phyloP scores from a whole-genome alignment of 805 yeast genomes.

The Hanseniaspora guilliermondii region DNA sequence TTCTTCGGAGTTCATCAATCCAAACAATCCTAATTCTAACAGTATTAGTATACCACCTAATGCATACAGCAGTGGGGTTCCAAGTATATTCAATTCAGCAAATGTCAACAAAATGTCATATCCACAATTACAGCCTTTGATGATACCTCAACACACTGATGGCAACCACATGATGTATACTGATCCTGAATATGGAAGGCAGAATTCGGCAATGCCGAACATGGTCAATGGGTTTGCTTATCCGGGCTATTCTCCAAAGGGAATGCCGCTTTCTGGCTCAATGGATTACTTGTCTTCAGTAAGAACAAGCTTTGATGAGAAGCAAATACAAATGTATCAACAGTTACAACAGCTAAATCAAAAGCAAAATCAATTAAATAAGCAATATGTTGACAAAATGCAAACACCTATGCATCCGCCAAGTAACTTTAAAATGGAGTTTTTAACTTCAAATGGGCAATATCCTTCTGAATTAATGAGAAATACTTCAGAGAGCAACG shows the following conservation, averaged over 20 bases:
- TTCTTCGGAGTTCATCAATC: background rate
- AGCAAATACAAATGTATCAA: conserved; percentile 6
- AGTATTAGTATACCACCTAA: background rate
- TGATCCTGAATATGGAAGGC: background rate
- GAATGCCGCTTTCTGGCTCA: background rate
- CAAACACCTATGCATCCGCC: conserved; percentile 1
- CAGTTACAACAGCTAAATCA: conserved; percentile 2
- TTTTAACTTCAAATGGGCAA: background rate
- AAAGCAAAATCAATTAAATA: conserved; percentile 3
- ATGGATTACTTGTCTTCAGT: conserved; percentile 8
- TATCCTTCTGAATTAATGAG: background rate
- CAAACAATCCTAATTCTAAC: background rate
- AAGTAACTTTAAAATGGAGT: background rate
- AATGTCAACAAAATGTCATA: background rate
- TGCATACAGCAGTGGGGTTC: background rate
- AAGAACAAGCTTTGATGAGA: conserved; percentile 12
- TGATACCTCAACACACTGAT: background rate
- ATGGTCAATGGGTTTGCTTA: background rate
- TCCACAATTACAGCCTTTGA: background rate
- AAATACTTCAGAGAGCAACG: background rate
- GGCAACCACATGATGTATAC: background rate
- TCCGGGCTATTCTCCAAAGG: conserved; percentile 5
- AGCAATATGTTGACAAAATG: background rate
- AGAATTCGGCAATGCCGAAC: background rate
- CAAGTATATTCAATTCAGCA: background rate